Percentiles rank a stretch among this genome's conserved stretches.
phyloP scores from a whole-genome alignment of 768 basidiomycete genomes.

The Pleurotus tuber-regium region DNA sequence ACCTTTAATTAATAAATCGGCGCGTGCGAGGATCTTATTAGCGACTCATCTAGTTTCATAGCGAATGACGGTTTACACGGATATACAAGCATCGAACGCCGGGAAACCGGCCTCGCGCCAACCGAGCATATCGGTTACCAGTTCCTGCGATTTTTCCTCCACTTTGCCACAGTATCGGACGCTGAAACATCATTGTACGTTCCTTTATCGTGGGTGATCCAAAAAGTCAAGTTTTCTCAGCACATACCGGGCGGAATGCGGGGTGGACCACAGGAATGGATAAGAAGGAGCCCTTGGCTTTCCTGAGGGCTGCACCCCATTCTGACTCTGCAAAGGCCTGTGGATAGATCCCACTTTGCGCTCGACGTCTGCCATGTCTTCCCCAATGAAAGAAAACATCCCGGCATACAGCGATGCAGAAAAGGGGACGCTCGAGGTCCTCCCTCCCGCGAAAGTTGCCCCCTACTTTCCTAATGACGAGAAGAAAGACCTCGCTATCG shows the following conservation, averaged over 20 bases:
- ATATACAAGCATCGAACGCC: slow-evolving; percentile 5
- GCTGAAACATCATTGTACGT: slow-evolving; percentile 1
- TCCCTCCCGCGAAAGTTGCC: slow-evolving; percentile 28
- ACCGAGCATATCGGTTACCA: slow-evolving; percentile 11
- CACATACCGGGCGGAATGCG: slow-evolving; percentile 5
- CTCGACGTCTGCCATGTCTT: slow-evolving; percentile 36
- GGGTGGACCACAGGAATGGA: slow-evolving; percentile 5
- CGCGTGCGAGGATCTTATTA: background rate
- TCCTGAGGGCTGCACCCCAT: slow-evolving; percentile 7
- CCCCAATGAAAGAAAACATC: slow-evolving; percentile 34
- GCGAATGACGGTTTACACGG: slow-evolving; percentile 8
- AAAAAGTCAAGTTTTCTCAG: slow-evolving; percentile 6
- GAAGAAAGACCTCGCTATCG: slow-evolving; percentile 34
- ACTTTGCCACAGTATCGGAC: slow-evolving; percentile 6
- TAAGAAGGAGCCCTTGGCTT: slow-evolving; percentile 7
- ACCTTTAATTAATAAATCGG: no score
- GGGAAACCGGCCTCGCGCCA: slow-evolving; percentile 8
- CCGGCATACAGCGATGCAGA: slow-evolving; percentile 52
- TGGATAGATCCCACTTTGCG: background rate
- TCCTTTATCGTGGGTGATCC: slow-evolving; percentile 11
- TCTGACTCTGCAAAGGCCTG: background rate
- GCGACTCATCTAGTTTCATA: background rate
- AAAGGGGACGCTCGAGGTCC: slow-evolving; percentile 52
- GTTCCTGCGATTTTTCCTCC: slow-evolving; percentile 8
- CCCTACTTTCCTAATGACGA: slow-evolving; percentile 30